phyloP scores from a whole-genome alignment of 306 rosid species.

The Carpinus fangiana region DNA sequence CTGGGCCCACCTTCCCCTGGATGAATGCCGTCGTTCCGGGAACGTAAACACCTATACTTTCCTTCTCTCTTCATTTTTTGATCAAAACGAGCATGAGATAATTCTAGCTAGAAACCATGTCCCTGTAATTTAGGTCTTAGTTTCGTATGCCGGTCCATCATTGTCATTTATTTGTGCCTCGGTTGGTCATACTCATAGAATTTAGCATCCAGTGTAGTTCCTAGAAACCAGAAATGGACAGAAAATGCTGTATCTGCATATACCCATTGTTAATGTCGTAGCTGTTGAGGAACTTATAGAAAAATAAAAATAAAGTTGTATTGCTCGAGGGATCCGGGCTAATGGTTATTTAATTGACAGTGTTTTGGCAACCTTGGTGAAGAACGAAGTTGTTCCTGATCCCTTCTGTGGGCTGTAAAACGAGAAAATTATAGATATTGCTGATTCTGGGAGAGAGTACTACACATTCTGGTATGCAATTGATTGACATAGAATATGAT shows the following conservation, averaged over 20 bases:
- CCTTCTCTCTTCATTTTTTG: neutral
- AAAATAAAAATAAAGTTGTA: neutral
- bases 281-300: neutral
- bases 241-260: neutral
- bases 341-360: conserved; percentile 41
- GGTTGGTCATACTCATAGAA: neutral
- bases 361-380: conserved; percentile 79
- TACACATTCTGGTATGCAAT: conserved; percentile 80
- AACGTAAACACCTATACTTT: conserved; percentile 55
- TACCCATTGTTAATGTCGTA: neutral
- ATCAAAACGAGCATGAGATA: neutral
- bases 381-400: conserved; percentile 80
- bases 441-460: conserved; percentile 86
- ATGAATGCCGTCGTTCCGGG: conserved; percentile 84
- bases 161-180: neutral
- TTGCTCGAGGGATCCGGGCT: neutral
- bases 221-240: neutral
- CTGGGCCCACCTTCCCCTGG: conserved; percentile 69
- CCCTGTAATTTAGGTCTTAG: neutral
- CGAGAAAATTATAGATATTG: conserved; percentile 71
- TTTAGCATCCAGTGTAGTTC: neutral
- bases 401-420: conserved; percentile 83
- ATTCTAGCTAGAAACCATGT: neutral
- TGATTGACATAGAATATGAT: neutral
- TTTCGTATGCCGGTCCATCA: neutral